phyloP scores from a whole-genome alignment of 2,329 filamentous ascomycete species.

The Didymella keratinophila region DNA sequence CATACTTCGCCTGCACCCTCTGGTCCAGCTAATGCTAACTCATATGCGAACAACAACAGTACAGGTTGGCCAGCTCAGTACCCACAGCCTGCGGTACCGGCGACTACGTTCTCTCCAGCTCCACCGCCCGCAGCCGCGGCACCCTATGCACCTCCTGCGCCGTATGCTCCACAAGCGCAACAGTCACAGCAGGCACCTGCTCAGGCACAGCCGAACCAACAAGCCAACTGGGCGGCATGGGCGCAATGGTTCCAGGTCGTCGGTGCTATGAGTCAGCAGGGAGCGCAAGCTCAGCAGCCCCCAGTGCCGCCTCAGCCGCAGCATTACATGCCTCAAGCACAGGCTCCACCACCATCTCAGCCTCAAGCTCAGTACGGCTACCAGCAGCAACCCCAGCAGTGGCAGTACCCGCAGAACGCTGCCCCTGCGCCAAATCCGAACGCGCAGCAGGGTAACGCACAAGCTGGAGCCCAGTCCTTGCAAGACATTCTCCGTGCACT shows the following conservation, averaged over 20 bases:
- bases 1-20: slow-evolving; percentile 32
- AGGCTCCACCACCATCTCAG: slow-evolving; percentile 32
- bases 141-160: slow-evolving; percentile 27
- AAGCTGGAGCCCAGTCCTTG: slow-evolving; percentile 35
- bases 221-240: slow-evolving; percentile 41
- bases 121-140: slow-evolving; percentile 28
- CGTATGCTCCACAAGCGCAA: slow-evolving; percentile 21
- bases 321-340: slow-evolving; percentile 25
- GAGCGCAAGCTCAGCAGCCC: slow-evolving; percentile 30
- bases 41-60: slow-evolving; percentile 33
- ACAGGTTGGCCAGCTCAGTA: slow-evolving; percentile 32
- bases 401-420: slow-evolving; percentile 33
- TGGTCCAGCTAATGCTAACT: slow-evolving; percentile 28
- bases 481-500: slow-evolving; percentile 45
- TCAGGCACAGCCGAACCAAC: slow-evolving; percentile 24
- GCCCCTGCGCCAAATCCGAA: slow-evolving; percentile 30
- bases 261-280: slow-evolving; percentile 35
- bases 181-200: slow-evolving; percentile 24
- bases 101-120: slow-evolving; percentile 24
- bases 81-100: slow-evolving; percentile 31
- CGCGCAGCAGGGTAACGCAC: slow-evolving; percentile 29
- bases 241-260: slow-evolving; percentile 41
- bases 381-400: slow-evolving; percentile 37
- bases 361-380: slow-evolving; percentile 36
- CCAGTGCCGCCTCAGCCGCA: slow-evolving; percentile 27